Conservation (phyloP, 257 asterid species). For the Prunella vulgaris region DNA sequence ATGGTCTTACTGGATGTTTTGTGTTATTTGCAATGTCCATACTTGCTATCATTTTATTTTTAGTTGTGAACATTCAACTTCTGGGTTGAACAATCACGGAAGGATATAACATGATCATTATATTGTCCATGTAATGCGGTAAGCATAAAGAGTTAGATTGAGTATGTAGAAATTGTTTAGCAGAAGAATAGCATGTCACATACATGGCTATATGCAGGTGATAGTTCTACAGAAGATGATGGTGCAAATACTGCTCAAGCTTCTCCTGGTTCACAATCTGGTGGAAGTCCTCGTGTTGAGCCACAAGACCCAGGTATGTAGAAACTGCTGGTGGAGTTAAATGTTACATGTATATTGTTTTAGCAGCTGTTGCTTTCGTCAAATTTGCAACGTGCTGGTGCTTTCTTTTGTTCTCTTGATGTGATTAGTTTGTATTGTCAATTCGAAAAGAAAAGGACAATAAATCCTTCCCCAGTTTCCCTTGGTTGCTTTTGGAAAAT, state of each 20-base stretch:
- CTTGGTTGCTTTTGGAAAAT: background rate
- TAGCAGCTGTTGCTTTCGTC: background rate
- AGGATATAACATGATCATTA: background rate
- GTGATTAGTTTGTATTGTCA: too few relatives aligned
- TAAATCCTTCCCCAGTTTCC: background rate
- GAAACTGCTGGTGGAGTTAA: background rate
- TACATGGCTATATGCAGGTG: background rate
- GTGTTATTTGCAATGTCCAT: background rate
- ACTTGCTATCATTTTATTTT: background rate
- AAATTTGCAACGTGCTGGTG: background rate
- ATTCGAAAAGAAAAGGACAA: background rate
- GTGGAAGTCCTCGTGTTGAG: background rate
- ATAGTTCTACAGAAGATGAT: background rate
- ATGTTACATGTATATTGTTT: background rate
- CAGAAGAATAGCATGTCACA: background rate
- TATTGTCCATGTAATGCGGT: background rate
- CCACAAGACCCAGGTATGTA: background rate
- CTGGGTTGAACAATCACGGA: background rate
- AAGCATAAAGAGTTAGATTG: background rate
- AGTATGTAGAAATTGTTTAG: background rate
- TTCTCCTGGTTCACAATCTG: slow-evolving; percentile 1
- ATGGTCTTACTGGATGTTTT: too few relatives aligned
- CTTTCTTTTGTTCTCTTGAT: background rate
- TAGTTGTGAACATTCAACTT: background rate
- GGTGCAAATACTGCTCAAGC: background rate